These are phyloP conservation scores for Polygonum aviculare DNA, from an alignment of 148 eudicot genomes.

Conservation along the genomic window DNA sequence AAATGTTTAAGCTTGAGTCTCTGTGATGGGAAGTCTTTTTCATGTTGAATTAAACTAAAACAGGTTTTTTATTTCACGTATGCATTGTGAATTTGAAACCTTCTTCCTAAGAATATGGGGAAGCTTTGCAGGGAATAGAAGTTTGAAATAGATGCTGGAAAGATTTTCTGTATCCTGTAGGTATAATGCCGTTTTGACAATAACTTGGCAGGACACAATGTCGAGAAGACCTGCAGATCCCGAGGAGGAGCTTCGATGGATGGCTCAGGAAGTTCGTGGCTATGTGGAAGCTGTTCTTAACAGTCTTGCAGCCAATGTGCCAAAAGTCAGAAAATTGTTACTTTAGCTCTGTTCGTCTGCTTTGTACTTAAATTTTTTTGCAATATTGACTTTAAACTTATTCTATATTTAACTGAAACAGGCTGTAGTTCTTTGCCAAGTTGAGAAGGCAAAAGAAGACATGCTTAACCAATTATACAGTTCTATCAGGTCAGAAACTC, in stretches of 20 bases:
- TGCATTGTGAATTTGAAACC: background rate
- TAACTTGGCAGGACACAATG: conserved; percentile 68
- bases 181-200: conserved; percentile 6
- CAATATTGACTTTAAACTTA: background rate
- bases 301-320: conserved; percentile 96
- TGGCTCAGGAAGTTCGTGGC: conserved; percentile 98
- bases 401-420: conserved; percentile 25
- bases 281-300: conserved; percentile 95
- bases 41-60: background rate
- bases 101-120: background rate
- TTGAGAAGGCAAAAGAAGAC: conserved; percentile 97
- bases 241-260: conserved; percentile 98
- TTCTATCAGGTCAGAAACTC: conserved; percentile 62
- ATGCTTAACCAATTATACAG: conserved; percentile 95
- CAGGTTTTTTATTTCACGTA: background rate
- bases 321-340: conserved; percentile 47
- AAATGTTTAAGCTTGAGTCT: background rate
- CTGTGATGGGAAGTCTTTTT: background rate
- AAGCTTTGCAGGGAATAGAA: background rate
- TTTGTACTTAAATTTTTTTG: background rate
- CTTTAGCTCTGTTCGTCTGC: background rate
- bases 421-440: conserved; percentile 99
- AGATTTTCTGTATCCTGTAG: background rate
- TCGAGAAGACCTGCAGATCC: conserved; percentile 93
- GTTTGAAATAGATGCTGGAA: background rate